A percentile compares a stretch with the other conserved stretches of the same genome.
phyloP scores from a whole-genome alignment of 257 asterid genomes.

The Solanum appendiculatum region DNA sequence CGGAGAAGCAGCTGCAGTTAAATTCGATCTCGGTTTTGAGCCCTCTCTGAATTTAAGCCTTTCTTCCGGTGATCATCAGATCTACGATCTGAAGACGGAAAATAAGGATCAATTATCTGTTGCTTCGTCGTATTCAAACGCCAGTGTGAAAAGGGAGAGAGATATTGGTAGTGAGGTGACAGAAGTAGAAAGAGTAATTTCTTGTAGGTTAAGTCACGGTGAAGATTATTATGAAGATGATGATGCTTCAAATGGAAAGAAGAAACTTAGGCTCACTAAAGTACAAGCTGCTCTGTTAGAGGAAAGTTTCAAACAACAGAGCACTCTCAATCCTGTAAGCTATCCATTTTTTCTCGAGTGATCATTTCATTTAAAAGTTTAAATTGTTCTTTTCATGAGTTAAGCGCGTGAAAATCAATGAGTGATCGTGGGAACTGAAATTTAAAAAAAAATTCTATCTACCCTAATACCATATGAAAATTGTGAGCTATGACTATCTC shows the following conservation, averaged over 20 bases:
- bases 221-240: slow-evolving; percentile 16
- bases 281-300: slow-evolving; percentile 52
- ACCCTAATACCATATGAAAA: background rate
- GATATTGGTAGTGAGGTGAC: slow-evolving; percentile 45
- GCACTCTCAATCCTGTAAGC: slow-evolving; percentile 57
- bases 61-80: slow-evolving; percentile 23
- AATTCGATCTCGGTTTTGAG: slow-evolving; percentile 7
- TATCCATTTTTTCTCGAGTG: background rate
- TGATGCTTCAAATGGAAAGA: slow-evolving; percentile 34
- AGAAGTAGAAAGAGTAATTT: slow-evolving; percentile 37
- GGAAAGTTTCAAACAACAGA: slow-evolving; percentile 48
- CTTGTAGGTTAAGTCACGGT: slow-evolving; percentile 33
- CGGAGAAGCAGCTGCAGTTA: background rate
- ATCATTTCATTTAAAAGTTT: background rate
- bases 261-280: slow-evolving; percentile 50
- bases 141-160: slow-evolving; percentile 61
- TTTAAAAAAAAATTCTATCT: background rate
- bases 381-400: background rate
- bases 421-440: background rate
- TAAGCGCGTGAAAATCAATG: background rate
- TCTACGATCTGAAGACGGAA: slow-evolving; percentile 11
- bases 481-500: background rate
- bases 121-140: slow-evolving; percentile 59
- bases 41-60: slow-evolving; percentile 72
- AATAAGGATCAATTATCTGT: slow-evolving; percentile 14